These are phyloP conservation scores for Aeschynomene evenia DNA, from an alignment of 306 rosid species.

Conservation along the genomic window DNA sequence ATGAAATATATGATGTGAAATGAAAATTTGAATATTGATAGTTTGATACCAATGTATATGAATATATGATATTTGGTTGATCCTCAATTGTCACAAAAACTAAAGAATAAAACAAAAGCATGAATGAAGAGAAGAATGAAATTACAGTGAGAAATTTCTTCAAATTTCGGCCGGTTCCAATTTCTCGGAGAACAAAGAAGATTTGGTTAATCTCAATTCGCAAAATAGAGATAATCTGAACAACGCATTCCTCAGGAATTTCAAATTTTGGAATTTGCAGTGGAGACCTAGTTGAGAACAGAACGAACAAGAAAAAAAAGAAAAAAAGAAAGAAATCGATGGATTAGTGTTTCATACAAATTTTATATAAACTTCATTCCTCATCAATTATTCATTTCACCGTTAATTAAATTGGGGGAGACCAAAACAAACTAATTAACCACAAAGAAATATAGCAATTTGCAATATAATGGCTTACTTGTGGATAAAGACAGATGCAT, in stretches of 20 bases:
- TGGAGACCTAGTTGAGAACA: slow-evolving; percentile 50
- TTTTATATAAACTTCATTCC: background rate
- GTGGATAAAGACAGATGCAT: slow-evolving; percentile 66
- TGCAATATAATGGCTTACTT: slow-evolving; percentile 47
- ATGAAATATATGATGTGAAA: slow-evolving; percentile 1
- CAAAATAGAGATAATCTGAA: slow-evolving; percentile 49
- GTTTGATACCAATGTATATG: background rate
- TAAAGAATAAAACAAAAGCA: slow-evolving; percentile 10
- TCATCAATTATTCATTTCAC: background rate
- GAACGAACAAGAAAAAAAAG: too few relatives aligned
- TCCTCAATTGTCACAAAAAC: too few relatives aligned
- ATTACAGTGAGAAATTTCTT: slow-evolving; percentile 69
- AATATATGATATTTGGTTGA: background rate
- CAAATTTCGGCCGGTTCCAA: slow-evolving; percentile 73
- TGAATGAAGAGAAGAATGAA: slow-evolving; percentile 22
- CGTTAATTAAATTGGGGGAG: background rate
- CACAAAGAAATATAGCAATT: background rate
- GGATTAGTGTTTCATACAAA: background rate
- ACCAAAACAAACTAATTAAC: background rate
- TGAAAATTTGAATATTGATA: background rate
- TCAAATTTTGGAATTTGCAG: slow-evolving; percentile 58
- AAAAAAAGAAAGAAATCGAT: too few relatives aligned
- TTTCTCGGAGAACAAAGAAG: slow-evolving; percentile 47
- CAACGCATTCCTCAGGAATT: slow-evolving; percentile 51
- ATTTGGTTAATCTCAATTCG: slow-evolving; percentile 55